Evolutionary conservation across 1,139 yeast species (phyloP).

Genomic region (Yamadazyma taylorii): DNA sequence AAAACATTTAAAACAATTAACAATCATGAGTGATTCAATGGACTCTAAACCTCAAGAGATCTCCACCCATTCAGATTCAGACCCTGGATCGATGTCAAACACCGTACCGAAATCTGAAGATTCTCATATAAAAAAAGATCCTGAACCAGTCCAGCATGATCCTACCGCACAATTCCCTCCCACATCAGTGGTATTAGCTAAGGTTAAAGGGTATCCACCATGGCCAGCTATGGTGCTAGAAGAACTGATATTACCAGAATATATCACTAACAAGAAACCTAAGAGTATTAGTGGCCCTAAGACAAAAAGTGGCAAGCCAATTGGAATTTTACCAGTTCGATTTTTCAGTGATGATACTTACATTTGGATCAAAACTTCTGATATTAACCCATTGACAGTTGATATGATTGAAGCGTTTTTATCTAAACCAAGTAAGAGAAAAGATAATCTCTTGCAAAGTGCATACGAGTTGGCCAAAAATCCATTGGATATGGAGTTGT

Average conservation of each 20-base stretch:
- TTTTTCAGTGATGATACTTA: conserved; percentile 68
- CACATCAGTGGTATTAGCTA: conserved; percentile 59
- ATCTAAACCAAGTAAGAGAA: conserved; percentile 27
- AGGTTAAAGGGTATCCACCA: conserved; percentile 75
- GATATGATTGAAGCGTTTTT: conserved; percentile 32
- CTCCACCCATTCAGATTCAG: too few relatives aligned
- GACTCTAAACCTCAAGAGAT: too few relatives aligned
- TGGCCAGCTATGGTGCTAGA: conserved; percentile 85
- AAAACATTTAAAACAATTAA: too few relatives aligned
- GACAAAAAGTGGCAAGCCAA: conserved; percentile 19
- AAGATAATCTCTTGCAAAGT: conserved; percentile 34
- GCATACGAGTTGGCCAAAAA: conserved; percentile 43
- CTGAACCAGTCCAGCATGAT: neutral
- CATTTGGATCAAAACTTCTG: conserved; percentile 55
- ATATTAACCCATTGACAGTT: conserved; percentile 32
- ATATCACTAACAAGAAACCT: conserved; percentile 49
- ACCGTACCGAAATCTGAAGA: too few relatives aligned
- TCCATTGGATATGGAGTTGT: conserved; percentile 45
- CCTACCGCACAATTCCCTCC: conserved; percentile 13
- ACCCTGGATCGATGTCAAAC: too few relatives aligned
- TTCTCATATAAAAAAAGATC: too few relatives aligned
- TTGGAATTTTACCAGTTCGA: conserved; percentile 46
- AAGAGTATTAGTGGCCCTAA: conserved; percentile 27
- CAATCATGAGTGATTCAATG: too few relatives aligned
- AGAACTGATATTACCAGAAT: conserved; percentile 52